Evolutionary conservation across 2,329 filamentous ascomycete species (phyloP).

Genomic region (Arthrobotrys conoides): DNA sequence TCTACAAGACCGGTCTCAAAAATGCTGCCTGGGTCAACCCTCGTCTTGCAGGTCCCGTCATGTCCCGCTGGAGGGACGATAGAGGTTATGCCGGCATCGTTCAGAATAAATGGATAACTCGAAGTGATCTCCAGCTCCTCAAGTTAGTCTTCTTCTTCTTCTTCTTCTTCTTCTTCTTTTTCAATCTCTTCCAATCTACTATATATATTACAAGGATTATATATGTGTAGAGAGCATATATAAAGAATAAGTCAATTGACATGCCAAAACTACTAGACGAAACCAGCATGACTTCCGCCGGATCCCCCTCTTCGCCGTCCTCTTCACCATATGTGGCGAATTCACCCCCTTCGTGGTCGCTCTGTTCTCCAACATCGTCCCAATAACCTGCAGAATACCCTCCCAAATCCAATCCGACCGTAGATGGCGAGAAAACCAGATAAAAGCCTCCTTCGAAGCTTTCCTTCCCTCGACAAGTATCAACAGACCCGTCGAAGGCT

Average conservation of each 20-base stretch:
- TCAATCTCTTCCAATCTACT: no score
- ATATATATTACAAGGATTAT: no score
- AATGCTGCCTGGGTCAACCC: constrained; percentile 77
- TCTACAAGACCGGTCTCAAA: constrained; percentile 89
- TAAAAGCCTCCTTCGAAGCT: constrained; percentile 70
- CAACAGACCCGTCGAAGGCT: constrained; percentile 63
- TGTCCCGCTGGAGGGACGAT: constrained; percentile 68
- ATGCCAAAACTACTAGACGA: constrained; percentile 67
- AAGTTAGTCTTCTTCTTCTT: constrained; percentile 59
- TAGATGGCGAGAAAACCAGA: constrained; percentile 71
- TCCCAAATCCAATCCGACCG: constrained; percentile 76
- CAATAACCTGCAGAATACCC: constrained; percentile 86
- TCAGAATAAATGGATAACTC: constrained; percentile 65
- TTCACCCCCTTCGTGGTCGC: constrained; percentile 86
- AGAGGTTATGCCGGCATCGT: constrained; percentile 65
- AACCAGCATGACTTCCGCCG: constrained; percentile 81
- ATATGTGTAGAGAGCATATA: not conserved
- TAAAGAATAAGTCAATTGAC: not conserved
- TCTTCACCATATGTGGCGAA: constrained; percentile 85
- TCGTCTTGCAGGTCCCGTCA: constrained; percentile 69
- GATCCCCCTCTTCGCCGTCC: constrained; percentile 81
- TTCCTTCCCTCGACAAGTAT: constrained; percentile 63
- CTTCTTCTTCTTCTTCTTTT: not conserved
- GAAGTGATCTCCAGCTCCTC: constrained; percentile 65
- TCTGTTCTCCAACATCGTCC: constrained; percentile 78